phyloP scores from a whole-genome alignment of 2,329 filamentous ascomycete genomes.

The Diaporthe caulivora region DNA sequence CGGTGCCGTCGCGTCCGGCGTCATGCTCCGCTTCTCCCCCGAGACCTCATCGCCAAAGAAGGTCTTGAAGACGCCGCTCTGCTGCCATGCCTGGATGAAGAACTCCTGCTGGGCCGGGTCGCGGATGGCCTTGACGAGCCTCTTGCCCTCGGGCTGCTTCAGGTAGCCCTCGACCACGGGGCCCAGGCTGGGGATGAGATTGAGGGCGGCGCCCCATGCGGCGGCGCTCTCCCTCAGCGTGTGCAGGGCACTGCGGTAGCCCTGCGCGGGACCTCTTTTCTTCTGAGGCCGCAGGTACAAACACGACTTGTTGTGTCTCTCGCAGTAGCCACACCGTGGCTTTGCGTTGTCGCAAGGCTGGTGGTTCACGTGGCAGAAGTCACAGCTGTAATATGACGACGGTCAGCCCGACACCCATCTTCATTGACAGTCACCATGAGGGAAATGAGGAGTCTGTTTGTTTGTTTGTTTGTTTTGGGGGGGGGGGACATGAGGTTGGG shows the following conservation, averaged over 20 bases:
- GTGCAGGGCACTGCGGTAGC: conserved; percentile 54
- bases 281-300: conserved; percentile 54
- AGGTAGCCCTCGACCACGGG: conserved; percentile 53
- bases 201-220: conserved; percentile 53
- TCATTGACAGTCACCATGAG: not conserved
- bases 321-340: conserved; percentile 60
- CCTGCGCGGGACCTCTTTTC: conserved; percentile 53
- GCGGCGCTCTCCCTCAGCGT: conserved; percentile 54
- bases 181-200: conserved; percentile 51
- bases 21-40: conserved; percentile 33
- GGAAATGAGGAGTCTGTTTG: not conserved
- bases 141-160: conserved; percentile 46
- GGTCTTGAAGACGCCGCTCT: conserved; percentile 50
- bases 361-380: conserved; percentile 61
- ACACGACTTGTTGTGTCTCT: conserved; percentile 53
- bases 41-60: conserved; percentile 48
- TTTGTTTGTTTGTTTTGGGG: not conserved
- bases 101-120: conserved; percentile 53
- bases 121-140: conserved; percentile 49
- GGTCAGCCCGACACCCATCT: conserved; percentile 38
- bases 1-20: conserved; percentile 17
- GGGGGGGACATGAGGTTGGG: not conserved
- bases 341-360: conserved; percentile 61
- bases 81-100: conserved; percentile 52
- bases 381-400: conserved; percentile 51